Percentiles rank a stretch among this genome's conserved stretches.
These are phyloP conservation scores for Candida takata DNA, from an alignment of 805 yeast genomes.

Conservation along the genomic window DNA sequence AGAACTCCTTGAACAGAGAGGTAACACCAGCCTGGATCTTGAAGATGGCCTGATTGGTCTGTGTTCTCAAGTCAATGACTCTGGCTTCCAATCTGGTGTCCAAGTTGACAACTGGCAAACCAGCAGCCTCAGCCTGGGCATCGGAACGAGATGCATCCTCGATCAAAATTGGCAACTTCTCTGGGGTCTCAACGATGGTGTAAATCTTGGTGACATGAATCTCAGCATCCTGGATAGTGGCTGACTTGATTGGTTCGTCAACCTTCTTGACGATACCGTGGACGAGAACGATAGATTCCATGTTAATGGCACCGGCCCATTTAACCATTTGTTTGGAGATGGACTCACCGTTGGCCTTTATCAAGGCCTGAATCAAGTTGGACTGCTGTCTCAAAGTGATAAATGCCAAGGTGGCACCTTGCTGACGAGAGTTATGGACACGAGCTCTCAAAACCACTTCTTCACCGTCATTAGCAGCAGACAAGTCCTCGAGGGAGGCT, in stretches of 20 bases:
- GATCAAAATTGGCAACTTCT: slow-evolving; percentile 84
- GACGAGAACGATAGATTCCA: slow-evolving; percentile 89
- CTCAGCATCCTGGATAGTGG: slow-evolving; percentile 89
- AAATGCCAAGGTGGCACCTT: slow-evolving; percentile 92
- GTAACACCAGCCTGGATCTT: slow-evolving; percentile 88
- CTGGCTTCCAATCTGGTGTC: slow-evolving; percentile 94
- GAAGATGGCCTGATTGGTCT: slow-evolving; percentile 96
- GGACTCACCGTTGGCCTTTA: slow-evolving; percentile 65
- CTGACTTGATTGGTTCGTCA: slow-evolving; percentile 80
- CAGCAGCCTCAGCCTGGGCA: slow-evolving; percentile 86
- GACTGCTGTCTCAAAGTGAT: slow-evolving; percentile 88
- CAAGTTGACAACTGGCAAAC: slow-evolving; percentile 88
- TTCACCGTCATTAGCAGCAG: slow-evolving; percentile 61
- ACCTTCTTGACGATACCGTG: slow-evolving; percentile 80
- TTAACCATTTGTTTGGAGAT: slow-evolving; percentile 94
- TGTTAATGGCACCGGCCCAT: slow-evolving; percentile 81
- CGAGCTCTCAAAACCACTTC: slow-evolving; percentile 88
- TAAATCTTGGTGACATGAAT: slow-evolving; percentile 66
- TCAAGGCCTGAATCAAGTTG: slow-evolving; percentile 73
- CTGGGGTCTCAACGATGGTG: slow-evolving; percentile 82
- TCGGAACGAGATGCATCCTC: slow-evolving; percentile 97
- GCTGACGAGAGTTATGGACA: slow-evolving; percentile 87
- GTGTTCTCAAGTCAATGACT: slow-evolving; percentile 94
- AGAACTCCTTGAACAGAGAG: slow-evolving; percentile 81
- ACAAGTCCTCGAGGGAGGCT: slow-evolving; percentile 46